A percentile compares a stretch with the other conserved stretches of the same genome.
Conservation (phyloP, 2,329 filamentous ascomycete species). For the Chrysoporthe cubensis region DNA sequence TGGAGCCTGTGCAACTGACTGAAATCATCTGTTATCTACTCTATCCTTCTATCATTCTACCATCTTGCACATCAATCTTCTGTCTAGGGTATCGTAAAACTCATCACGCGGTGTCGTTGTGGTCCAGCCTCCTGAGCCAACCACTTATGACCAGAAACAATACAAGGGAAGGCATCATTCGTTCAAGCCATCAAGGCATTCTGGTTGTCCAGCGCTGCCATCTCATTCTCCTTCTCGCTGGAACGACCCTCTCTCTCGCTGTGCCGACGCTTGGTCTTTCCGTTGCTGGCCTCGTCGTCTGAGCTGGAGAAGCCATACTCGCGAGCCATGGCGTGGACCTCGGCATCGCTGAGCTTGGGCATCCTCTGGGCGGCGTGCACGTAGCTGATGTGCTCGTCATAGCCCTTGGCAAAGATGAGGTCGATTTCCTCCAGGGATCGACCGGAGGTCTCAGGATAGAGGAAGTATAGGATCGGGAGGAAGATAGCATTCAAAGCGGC, state of each 20-base stretch:
- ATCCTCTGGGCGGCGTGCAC: constrained; percentile 25
- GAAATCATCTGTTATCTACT: neutral
- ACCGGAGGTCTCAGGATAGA: constrained; percentile 51
- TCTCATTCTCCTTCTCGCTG: constrained; percentile 23
- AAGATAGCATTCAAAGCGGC: constrained; percentile 56
- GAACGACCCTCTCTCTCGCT: constrained; percentile 17
- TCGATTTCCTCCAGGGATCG: constrained; percentile 67
- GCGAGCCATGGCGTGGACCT: constrained; percentile 25
- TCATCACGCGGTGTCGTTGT: neutral
- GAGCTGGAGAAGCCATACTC: constrained; percentile 27
- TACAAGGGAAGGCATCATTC: neutral
- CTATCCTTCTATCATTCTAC: neutral
- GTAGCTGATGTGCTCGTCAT: constrained; percentile 24
- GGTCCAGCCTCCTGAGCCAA: neutral
- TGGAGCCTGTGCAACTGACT: too few relatives aligned
- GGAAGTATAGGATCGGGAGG: constrained; percentile 54
- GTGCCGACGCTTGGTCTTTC: constrained; percentile 11
- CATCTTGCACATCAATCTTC: neutral
- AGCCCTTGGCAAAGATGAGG: constrained; percentile 36
- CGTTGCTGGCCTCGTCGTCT: constrained; percentile 22
- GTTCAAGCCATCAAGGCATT: constrained; percentile 26
- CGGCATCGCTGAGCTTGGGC: constrained; percentile 23
- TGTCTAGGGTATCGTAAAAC: neutral
- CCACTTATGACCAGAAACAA: neutral
- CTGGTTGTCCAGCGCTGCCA: constrained; percentile 8